Evolutionary conservation across 2,329 filamentous ascomycete genomes (phyloP), one percentile per base, ranked within the genome.

Genomic region (Mycocentrospora acerina): DNA sequence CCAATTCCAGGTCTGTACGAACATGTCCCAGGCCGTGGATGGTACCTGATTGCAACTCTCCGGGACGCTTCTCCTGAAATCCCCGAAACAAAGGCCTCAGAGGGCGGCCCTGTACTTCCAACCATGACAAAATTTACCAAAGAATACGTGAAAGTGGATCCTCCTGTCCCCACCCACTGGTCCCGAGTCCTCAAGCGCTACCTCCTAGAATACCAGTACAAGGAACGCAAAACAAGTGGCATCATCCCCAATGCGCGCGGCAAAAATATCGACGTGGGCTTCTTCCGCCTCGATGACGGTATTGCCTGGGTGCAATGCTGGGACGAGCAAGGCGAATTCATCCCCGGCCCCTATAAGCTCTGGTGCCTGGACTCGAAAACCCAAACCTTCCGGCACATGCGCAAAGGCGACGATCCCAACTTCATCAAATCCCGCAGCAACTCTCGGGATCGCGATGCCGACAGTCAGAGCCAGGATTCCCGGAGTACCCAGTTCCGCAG

Each of bases 251-350:
- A 69, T 37, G 57, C 65, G 13, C 64, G 66, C 26, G 66, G 64
- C 35, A 66, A 64, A 37, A 57, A 60, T 8, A 59, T 70, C 35
- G 56, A 64, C 45, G 67, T 69, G 13, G 62, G 70, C 39, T 77
- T 76, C 59, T 76, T 77, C 59, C 68, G 62, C 10, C 67, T 77
- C 18, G 74, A 77, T 39, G 71, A 76, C 32, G 72, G 69, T 24
- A 53, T 70, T 30, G 67, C 70, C 36, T 77, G 73, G 72, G 72
- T 77, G 25, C 66, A 72, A 26, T 73, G 71, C 44, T 76, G 73
- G 72, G 72, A 76, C 48, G 60, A 67, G 15, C 58, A 73, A 27
- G 73, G 72, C 37, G 66, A 62, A n/a, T 77, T 77, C 55, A 70
- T 76, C 29, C 71, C 71, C 4, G 73, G 73, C 1, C 73, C 72